phyloP scores from a whole-genome alignment of 2,329 filamentous ascomycete genomes.

The Fusarium drepaniforme region DNA sequence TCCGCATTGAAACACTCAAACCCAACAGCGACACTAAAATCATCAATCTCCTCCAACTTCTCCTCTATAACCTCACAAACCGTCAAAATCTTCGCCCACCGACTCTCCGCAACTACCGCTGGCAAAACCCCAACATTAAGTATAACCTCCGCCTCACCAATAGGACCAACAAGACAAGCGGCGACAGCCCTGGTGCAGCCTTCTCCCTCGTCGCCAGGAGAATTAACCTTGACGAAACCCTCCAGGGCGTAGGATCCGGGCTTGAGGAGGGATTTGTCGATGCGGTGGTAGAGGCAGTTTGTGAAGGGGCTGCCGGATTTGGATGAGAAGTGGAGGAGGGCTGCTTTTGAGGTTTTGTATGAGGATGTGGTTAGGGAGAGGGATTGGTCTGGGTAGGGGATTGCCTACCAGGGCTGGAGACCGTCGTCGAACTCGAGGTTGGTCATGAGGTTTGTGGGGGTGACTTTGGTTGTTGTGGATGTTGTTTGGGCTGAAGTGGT shows the following conservation, averaged over 20 bases:
- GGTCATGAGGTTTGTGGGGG: neutral
- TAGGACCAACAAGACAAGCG: neutral
- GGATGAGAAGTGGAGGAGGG: neutral
- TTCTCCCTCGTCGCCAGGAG: neutral
- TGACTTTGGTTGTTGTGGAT: neutral
- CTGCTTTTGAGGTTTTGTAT: neutral
- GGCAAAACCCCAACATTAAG: neutral
- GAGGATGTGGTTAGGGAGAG: neutral
- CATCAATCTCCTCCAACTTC: neutral
- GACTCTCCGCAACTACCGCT: neutral
- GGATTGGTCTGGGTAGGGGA: neutral
- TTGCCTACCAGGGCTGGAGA: neutral
- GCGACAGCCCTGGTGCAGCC: neutral
- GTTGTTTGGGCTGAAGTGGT: neutral
- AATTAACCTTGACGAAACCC: neutral
- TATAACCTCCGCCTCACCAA: neutral
- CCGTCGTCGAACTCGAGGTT: neutral
- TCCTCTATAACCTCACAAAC: neutral
- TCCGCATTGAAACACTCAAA: neutral
- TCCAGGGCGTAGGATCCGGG: neutral
- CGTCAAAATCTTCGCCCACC: neutral
- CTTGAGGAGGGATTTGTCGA: neutral
- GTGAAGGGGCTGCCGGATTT: neutral
- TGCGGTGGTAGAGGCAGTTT: neutral
- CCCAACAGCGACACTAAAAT: neutral